Percentiles rank a stretch among this genome's conserved stretches.
phyloP scores from a whole-genome alignment of 2,329 filamentous ascomycete genomes.

The Fusarium virguliforme region DNA sequence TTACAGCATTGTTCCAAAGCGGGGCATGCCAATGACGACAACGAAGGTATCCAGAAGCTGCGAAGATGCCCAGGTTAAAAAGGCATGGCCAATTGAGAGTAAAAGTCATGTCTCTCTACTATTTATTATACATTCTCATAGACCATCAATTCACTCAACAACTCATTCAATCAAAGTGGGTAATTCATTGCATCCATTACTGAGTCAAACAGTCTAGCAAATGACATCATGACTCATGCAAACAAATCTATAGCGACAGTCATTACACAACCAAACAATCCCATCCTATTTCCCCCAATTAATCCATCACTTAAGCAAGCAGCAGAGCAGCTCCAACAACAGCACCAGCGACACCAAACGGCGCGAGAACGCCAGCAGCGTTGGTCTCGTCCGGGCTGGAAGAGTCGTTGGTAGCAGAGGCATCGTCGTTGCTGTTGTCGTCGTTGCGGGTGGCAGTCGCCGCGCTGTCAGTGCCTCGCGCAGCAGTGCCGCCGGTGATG shows the following conservation, averaged over 20 bases:
- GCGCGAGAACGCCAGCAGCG: slow-evolving; percentile 38
- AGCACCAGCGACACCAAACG: slow-evolving; percentile 37
- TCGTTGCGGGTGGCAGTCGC: slow-evolving; percentile 29
- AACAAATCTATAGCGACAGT: slow-evolving; percentile 15
- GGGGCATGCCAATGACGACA: no score
- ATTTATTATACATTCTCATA: no score
- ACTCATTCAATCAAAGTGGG: no score
- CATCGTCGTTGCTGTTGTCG: slow-evolving; percentile 15
- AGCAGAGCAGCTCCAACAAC: slow-evolving; percentile 43
- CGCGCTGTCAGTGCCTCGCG: slow-evolving; percentile 19
- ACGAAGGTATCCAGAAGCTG: no score
- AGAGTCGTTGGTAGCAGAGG: slow-evolving; percentile 31
- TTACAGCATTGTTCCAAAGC: no score
- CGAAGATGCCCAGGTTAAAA: no score
- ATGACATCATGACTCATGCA: slow-evolving; percentile 24
- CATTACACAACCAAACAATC: background rate
- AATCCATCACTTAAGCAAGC: slow-evolving; percentile 32
- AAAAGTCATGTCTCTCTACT: no score
- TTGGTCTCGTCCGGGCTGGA: slow-evolving; percentile 38
- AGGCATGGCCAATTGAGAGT: no score
- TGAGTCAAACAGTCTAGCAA: background rate
- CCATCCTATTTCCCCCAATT: background rate
- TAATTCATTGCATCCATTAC: slow-evolving; percentile 4
- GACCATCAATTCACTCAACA: no score
- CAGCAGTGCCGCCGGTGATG: slow-evolving; percentile 43